Base-by-base conservation (phyloP, 73 alveolate species). In the Paramecium tetraurelia region DNA sequence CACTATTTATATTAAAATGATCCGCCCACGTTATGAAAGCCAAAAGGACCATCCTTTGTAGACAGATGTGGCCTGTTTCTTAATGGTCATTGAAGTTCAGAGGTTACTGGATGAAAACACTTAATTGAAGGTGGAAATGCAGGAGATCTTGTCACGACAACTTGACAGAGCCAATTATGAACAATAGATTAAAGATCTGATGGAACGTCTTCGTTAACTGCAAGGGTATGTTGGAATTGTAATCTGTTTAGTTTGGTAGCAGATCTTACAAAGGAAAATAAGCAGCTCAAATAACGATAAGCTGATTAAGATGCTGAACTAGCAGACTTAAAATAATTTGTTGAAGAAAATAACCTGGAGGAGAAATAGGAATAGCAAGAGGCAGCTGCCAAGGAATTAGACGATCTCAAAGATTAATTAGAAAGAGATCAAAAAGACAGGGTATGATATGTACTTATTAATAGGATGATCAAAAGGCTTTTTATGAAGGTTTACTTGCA, bases 131-230 rank as follows among this genome's bases (percentile, higher is more conserved):
- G 70, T 22, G 29, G 90, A 80, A 35, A 40, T 80, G 70, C 72
- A 80, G 7, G 90, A 80, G 16, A 80, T 80, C 33, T 41, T 43
- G 14, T 33, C 46, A 10, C 44, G 72, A 46, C 44, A 80, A 80
- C 33, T 80, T 20, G 90, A 80, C 57, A 21, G 90, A 44, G 70
- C 90, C 24, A 80, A 48, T 43, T 80, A 80, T 80, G 90, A 80
- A 24, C 33, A 80, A 80, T 80, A 80, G 29, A 80, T 80, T 16
- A 80, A 22, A 24, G 90, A 80, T 41, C 75, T 80, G 18, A 80
- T 80, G 90, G 90, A 80, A 44, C 46, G 90, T 14, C 72, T 80
- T 27, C 48, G 75, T 21, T 27, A 80, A 80, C 70, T 44, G 14
- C 21, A 80, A 44, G 72, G 72, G 90, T 80, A 80, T 40, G 22